A percentile compares a stretch with the other conserved stretches of the same genome.
phyloP scores from a whole-genome alignment of 2,329 filamentous ascomycete genomes.

The Aspergillus hiratsukae region DNA sequence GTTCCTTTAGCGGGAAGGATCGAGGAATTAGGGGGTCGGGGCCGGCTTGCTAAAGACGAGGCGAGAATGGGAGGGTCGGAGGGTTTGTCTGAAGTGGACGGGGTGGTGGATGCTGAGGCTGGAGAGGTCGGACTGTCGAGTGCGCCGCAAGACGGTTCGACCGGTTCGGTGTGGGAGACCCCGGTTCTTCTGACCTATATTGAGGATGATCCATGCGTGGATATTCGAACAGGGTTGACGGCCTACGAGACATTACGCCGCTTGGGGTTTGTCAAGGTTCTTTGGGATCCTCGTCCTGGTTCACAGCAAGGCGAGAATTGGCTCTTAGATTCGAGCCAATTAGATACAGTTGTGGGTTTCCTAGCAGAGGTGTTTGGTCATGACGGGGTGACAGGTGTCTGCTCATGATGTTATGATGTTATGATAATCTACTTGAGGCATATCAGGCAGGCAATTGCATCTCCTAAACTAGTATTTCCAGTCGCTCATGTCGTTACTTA shows the following conservation, averaged over 20 bases:
- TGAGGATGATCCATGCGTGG: background rate
- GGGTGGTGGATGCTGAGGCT: background rate
- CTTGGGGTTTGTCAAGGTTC: background rate
- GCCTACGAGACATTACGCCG: background rate
- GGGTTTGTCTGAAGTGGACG: background rate
- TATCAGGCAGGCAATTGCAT: background rate
- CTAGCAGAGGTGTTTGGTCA: background rate
- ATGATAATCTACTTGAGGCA: background rate
- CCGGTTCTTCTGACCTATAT: background rate
- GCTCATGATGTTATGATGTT: background rate
- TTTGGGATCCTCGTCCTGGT: background rate
- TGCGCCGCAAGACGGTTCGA: background rate
- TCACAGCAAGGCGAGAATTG: background rate
- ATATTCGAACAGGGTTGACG: background rate
- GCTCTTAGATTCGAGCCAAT: background rate
- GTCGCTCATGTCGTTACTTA: slow-evolving; percentile 11
- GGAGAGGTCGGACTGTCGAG: background rate
- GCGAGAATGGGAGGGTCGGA: background rate
- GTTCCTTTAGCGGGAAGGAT: background rate
- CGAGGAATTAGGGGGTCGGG: background rate
- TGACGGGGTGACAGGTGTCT: background rate
- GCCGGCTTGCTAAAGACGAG: background rate
- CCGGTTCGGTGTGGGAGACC: background rate
- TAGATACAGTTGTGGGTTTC: background rate
- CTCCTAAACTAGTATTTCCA: slow-evolving; percentile 1